Evolutionary conservation across 345 rosid species (phyloP).

Genomic region (Physaria fendleri): DNA sequence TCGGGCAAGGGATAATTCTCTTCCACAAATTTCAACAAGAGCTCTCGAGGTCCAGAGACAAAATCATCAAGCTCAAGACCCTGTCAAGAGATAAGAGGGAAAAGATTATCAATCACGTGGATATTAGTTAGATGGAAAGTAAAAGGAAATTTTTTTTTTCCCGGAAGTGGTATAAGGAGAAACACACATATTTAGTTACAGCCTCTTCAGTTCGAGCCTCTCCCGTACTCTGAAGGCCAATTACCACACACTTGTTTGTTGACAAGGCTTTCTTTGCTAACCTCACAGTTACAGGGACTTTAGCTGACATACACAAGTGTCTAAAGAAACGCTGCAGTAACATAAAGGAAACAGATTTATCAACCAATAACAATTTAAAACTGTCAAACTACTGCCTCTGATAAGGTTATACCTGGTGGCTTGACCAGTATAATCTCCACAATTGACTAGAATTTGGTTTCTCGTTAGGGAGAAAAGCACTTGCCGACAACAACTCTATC

Average conservation of each 20-base stretch:
- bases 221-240: constrained; percentile 99
- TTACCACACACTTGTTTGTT: constrained; percentile 80
- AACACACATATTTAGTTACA: constrained; percentile 86
- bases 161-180: constrained; percentile 4
- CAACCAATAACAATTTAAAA: constrained; percentile 10
- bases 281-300: constrained; percentile 90
- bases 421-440: constrained; percentile 98
- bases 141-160: background rate
- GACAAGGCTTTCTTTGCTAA: constrained; percentile 72
- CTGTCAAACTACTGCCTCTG: background rate
- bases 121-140: constrained; percentile 8
- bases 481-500: constrained; percentile 74
- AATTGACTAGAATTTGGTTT: constrained; percentile 84
- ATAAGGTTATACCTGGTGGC: constrained; percentile 72
- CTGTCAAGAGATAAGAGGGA: constrained; percentile 31
- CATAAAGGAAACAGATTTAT: constrained; percentile 11
- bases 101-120: constrained; percentile 6
- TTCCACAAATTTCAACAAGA: constrained; percentile 92
- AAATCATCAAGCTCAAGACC: constrained; percentile 99
- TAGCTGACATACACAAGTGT: constrained; percentile 98
- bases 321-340: constrained; percentile 88
- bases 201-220: constrained; percentile 99
- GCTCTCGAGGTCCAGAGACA: constrained; percentile 96
- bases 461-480: constrained; percentile 70
- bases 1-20: constrained; percentile 97